Conservation (phyloP, 768 basidiomycete genomes). For the Mycena filopes region DNA sequence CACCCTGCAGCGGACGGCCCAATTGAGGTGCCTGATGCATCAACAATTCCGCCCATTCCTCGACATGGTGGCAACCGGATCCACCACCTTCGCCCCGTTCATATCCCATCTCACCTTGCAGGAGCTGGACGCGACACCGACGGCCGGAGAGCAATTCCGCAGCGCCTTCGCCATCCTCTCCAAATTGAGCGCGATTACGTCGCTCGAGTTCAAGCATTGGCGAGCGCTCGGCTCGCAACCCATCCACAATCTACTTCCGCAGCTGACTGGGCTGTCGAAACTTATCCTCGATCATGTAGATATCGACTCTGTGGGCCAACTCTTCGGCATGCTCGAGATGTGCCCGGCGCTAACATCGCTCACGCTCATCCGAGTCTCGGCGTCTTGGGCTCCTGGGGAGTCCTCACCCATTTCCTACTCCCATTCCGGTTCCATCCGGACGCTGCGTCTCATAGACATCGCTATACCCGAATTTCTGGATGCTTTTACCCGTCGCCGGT, state of each 20-base stretch:
- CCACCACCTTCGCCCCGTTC: constrained; percentile 16
- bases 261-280: neutral
- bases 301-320: neutral
- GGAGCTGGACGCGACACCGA: constrained; percentile 1
- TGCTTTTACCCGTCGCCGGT: neutral
- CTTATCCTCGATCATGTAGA: neutral
- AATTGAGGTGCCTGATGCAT: neutral
- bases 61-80: constrained; percentile 1
- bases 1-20: constrained; percentile 13
- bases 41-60: constrained; percentile 13
- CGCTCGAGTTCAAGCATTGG: constrained; percentile 13
- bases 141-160: neutral
- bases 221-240: constrained; percentile 4
- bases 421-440: neutral
- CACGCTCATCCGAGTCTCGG: neutral
- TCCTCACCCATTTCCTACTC: neutral
- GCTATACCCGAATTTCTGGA: neutral
- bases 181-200: neutral
- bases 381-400: neutral
- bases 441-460: neutral
- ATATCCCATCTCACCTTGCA: constrained; percentile 8
- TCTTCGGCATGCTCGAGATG: constrained; percentile 16
- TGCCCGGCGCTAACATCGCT: constrained; percentile 11
- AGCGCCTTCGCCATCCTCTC: neutral
- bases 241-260: constrained; percentile 2